These are phyloP conservation scores for Lactarius evosmus DNA, from an alignment of 768 basidiomycete species.

Conservation along the genomic window DNA sequence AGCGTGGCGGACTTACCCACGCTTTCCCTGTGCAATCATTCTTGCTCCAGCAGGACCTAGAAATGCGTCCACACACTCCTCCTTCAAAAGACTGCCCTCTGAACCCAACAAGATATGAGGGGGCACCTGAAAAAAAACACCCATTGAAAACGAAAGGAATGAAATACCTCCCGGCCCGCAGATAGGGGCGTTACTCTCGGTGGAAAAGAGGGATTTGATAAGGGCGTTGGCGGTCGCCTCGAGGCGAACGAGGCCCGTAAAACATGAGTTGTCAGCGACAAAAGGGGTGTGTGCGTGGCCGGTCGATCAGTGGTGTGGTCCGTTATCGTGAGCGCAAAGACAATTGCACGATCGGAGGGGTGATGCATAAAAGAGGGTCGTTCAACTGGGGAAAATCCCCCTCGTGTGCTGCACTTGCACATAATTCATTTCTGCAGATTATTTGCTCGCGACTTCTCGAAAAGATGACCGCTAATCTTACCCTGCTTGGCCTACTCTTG, in stretches of 20 bases:
- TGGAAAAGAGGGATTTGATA: not conserved
- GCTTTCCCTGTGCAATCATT: not conserved
- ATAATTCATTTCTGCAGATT: not conserved
- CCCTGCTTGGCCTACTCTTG: constrained; percentile 2
- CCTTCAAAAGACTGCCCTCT: too few species aligned
- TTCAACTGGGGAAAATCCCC: not conserved
- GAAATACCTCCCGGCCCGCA: not conserved
- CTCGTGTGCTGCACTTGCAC: not conserved
- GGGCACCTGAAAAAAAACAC: too few species aligned
- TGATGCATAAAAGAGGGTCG: constrained; percentile 12
- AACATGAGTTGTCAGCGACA: constrained; percentile 4
- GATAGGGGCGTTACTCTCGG: not conserved
- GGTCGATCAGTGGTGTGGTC: constrained; percentile 2
- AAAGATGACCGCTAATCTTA: constrained; percentile 10
- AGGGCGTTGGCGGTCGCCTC: constrained; percentile 11
- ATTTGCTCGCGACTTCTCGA: not conserved
- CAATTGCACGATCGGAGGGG: not conserved
- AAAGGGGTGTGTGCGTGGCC: constrained; percentile 1
- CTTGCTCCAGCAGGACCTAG: too few species aligned
- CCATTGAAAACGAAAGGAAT: too few species aligned
- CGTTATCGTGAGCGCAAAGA: constrained; percentile 8
- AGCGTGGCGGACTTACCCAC: not conserved
- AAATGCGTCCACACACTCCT: too few species aligned
- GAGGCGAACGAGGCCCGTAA: constrained; percentile 7
- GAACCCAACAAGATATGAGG: too few species aligned